Conservation (phyloP, 148 eudicot species). For the Diospyros kaki region DNA sequence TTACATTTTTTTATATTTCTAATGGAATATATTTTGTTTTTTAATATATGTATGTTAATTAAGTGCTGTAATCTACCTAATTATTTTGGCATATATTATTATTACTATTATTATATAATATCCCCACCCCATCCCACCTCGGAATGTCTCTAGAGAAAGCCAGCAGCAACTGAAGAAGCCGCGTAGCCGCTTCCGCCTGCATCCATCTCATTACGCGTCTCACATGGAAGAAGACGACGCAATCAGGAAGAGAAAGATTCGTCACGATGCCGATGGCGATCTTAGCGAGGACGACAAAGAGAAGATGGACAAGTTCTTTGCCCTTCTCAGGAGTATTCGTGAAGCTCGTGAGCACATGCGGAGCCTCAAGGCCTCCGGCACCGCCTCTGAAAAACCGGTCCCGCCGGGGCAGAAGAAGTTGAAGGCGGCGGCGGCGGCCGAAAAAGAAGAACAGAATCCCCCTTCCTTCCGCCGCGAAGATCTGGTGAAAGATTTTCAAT, state of each 20-base stretch:
- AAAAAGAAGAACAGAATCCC: not conserved
- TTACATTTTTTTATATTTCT: too few species aligned
- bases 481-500: slow-evolving; percentile 9
- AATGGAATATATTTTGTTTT: too few species aligned
- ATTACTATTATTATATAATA: too few species aligned
- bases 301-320: slow-evolving; percentile 44
- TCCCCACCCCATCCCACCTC: too few species aligned
- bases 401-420: not conserved
- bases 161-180: too few species aligned
- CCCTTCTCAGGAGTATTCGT: slow-evolving; percentile 26
- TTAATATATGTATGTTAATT: too few species aligned
- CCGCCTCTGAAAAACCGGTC: not conserved
- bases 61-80: too few species aligned
- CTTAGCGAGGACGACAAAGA: slow-evolving; percentile 20
- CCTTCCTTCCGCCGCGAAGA: slow-evolving; percentile 41
- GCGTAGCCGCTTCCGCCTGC: too few species aligned
- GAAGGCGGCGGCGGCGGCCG: not conserved
- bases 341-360: slow-evolving; percentile 20
- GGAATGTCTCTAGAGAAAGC: too few species aligned
- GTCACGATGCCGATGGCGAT: not conserved
- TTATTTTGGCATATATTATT: too few species aligned
- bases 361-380: not conserved
- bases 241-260: too few species aligned
- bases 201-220: too few species aligned
- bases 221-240: not conserved